Evolutionary conservation across 75 land plant genomes (phyloP).

Genomic region (Pinus tabuliformis): DNA sequence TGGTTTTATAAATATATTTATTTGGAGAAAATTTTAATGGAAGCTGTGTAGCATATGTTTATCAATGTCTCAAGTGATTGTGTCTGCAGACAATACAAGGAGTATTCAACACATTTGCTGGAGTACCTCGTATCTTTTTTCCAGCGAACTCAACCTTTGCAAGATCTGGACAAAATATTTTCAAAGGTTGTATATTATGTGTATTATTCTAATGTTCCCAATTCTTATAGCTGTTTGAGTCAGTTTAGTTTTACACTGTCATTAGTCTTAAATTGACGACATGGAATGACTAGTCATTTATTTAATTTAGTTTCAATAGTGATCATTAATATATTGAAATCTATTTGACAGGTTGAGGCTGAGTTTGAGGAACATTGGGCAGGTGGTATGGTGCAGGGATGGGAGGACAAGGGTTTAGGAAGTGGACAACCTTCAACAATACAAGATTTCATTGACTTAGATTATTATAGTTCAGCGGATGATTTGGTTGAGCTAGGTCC

Average conservation of each 20-base stretch:
- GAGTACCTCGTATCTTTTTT: slow-evolving; percentile 84
- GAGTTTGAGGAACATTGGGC: slow-evolving; percentile 96
- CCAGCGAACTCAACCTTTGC: slow-evolving; percentile 87
- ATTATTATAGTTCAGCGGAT: slow-evolving; percentile 79
- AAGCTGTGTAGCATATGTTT: not conserved
- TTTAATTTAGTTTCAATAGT: not conserved
- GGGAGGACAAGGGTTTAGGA: slow-evolving; percentile 76
- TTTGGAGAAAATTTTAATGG: not conserved
- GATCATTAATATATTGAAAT: not conserved
- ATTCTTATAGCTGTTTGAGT: not conserved
- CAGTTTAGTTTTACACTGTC: not conserved
- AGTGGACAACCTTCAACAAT: slow-evolving; percentile 39
- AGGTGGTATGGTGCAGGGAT: slow-evolving; percentile 65
- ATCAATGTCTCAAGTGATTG: not conserved
- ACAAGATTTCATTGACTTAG: slow-evolving; percentile 65
- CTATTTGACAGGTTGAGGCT: slow-evolving; percentile 51
- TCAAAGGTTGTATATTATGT: slow-evolving; percentile 56
- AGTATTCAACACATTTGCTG: slow-evolving; percentile 62
- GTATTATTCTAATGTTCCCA: not conserved
- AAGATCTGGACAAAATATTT: slow-evolving; percentile 85
- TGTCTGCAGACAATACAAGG: slow-evolving; percentile 73
- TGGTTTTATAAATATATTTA: not conserved
- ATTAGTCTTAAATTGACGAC: not conserved
- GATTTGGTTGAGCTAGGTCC: slow-evolving; percentile 85
- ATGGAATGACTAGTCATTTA: not conserved